These are phyloP conservation scores for Syzygium syzygioides DNA, from an alignment of 441 rosid genomes.

Conservation along the genomic window DNA sequence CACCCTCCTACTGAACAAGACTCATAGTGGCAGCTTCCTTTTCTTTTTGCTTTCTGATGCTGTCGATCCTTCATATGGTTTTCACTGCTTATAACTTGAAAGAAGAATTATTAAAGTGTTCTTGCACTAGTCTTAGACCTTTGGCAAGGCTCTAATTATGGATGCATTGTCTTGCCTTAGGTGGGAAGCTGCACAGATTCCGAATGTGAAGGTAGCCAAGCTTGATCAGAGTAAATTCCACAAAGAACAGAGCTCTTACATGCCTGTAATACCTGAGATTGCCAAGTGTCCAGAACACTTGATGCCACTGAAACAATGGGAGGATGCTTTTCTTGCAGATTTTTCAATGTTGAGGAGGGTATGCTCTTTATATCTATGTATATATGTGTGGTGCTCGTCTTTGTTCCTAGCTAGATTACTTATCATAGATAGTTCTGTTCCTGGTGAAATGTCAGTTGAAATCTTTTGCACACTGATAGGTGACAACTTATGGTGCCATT, in stretches of 20 bases:
- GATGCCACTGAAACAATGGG: conserved; percentile 67
- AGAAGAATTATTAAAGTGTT: neutral
- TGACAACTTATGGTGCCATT: neutral
- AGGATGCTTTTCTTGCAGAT: conserved; percentile 72
- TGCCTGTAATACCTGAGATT: conserved; percentile 88
- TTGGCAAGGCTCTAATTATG: neutral
- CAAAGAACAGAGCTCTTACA: conserved; percentile 64
- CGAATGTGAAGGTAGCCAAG: conserved; percentile 68
- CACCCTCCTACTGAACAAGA: neutral
- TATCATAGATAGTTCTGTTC: neutral
- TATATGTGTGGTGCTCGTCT: neutral
- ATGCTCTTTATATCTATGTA: neutral
- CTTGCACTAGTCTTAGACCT: neutral
- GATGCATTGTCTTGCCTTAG: conserved; percentile 19
- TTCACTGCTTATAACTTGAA: neutral
- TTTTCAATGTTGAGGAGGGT: conserved; percentile 67
- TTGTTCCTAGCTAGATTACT: neutral
- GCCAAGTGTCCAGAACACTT: conserved; percentile 56
- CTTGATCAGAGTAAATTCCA: conserved; percentile 29
- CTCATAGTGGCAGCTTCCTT: neutral
- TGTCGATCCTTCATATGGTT: neutral
- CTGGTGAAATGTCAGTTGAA: neutral
- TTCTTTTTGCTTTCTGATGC: neutral
- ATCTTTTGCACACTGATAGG: neutral
- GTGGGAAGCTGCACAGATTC: conserved; percentile 89